Base-by-base conservation (phyloP, 352 stramenopile genomes). In the Elongisporangium senticosum region DNA sequence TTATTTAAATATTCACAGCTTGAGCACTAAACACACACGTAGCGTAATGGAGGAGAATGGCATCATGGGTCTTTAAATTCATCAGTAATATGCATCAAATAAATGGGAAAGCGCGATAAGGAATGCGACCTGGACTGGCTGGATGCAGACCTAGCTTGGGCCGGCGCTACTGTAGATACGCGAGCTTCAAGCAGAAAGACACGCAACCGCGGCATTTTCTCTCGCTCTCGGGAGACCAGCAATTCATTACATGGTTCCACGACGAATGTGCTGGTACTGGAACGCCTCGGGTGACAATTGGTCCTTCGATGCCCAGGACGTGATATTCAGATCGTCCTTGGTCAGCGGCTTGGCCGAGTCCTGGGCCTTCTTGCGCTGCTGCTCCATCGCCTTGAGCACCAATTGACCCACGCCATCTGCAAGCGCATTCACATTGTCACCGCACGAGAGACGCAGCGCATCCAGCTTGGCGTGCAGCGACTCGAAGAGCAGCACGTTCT, bases 221-320 rank as follows among this genome's bases (percentile, higher is more conserved):
- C 7, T 39, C 28, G 28, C 33, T 43, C 33, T 43, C 33, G 11
- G 6, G 28, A 13, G 28, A 28, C 28, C 33, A 10, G 10, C 3
- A 4, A 5, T n/a, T n/a, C n/a, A n/a, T 86, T 75, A 92, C 78
- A 92, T 88, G 4, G 83, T 92, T 51, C 78, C 83, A 19, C 83
- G 79, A 48, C 79, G 83, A 26, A 90, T 77, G 62, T 92, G 79
- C 63, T 86, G 76, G 67, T 92, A 86, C 17, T 75, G 62, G 47
- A 86, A 66, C 24, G 68, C 67, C 54, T 87, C 79, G 0, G 79
- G 67, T 26, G 69, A 80, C 39, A 84, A 62, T 43, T 81, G 69
- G 23, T 73, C 52, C 51, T 69, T 68, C 22, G 65, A 58, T 17
- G 70, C 64, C 61, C 64, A 74, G 17, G 72, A 72, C 61, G 83